phyloP scores from a whole-genome alignment of 2,329 filamentous ascomycete genomes.

The Neospermospora avenae region DNA sequence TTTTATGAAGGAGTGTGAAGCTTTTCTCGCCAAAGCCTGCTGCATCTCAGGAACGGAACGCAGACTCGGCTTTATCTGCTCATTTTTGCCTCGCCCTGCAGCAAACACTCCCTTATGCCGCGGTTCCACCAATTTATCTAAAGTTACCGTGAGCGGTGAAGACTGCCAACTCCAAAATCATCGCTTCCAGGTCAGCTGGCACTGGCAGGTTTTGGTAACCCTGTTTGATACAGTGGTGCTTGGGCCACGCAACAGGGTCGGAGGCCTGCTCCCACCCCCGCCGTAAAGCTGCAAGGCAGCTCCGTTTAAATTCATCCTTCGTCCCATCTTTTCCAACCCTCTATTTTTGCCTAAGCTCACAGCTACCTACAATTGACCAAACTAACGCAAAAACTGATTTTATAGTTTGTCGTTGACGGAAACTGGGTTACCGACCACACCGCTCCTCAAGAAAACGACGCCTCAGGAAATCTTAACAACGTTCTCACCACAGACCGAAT shows the following conservation, averaged over 20 bases:
- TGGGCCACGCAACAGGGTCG: slow-evolving; percentile 23
- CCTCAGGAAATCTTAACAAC: slow-evolving; percentile 87
- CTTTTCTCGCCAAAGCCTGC: slow-evolving; percentile 1
- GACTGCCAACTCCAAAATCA: slow-evolving; percentile 19
- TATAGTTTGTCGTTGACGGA: slow-evolving; percentile 90
- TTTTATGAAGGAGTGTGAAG: background rate
- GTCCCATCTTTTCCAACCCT: slow-evolving; percentile 13
- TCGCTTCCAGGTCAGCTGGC: slow-evolving; percentile 18
- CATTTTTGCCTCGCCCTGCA: slow-evolving; percentile 12
- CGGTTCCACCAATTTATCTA: slow-evolving; percentile 13
- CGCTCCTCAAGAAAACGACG: slow-evolving; percentile 78
- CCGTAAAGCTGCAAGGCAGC: slow-evolving; percentile 18
- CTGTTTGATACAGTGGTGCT: slow-evolving; percentile 21
- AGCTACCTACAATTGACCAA: slow-evolving; percentile 7
- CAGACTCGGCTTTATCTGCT: slow-evolving; percentile 5
- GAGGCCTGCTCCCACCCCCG: slow-evolving; percentile 31
- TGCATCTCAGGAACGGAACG: background rate
- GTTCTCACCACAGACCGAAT: slow-evolving; percentile 76
- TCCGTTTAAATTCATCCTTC: slow-evolving; percentile 16
- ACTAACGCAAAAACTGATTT: slow-evolving; percentile 1
- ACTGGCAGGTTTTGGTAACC: slow-evolving; percentile 20
- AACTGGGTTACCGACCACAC: slow-evolving; percentile 82
- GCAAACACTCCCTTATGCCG: slow-evolving; percentile 21
- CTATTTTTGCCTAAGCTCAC: too few relatives aligned
- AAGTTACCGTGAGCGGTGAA: slow-evolving; percentile 25